These are phyloP conservation scores for Nakazawaea sp. DNA, from an alignment of 805 yeast genomes.

Conservation along the genomic window DNA sequence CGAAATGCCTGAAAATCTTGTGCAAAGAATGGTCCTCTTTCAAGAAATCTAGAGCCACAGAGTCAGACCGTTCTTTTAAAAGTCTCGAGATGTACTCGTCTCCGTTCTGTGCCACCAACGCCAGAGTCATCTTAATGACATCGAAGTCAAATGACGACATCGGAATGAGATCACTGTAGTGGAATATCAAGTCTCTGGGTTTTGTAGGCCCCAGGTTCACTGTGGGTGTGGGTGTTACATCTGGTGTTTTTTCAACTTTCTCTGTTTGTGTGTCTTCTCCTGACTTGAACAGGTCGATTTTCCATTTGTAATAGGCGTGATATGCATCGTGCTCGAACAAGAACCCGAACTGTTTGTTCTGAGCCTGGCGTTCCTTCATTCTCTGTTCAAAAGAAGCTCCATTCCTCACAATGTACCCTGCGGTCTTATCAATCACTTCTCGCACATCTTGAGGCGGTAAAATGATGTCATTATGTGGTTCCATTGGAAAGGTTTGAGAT, in stretches of 20 bases:
- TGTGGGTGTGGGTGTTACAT: background rate
- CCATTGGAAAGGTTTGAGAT: too few relatives aligned
- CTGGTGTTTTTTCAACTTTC: background rate
- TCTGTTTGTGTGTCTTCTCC: conserved; percentile 15
- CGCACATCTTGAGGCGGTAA: conserved; percentile 49
- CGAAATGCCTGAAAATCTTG: conserved; percentile 37
- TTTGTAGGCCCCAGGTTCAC: conserved; percentile 6
- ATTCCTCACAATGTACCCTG: conserved; percentile 59
- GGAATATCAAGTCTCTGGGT: conserved; percentile 24
- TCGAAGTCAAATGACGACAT: conserved; percentile 61
- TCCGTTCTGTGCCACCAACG: conserved; percentile 58
- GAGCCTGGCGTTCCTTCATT: conserved; percentile 37
- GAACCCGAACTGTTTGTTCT: conserved; percentile 57
- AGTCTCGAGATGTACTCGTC: conserved; percentile 33
- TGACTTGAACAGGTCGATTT: conserved; percentile 27
- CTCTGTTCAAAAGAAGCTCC: conserved; percentile 61
- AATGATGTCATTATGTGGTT: conserved; percentile 30
- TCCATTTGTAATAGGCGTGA: conserved; percentile 49
- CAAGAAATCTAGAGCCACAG: conserved; percentile 58
- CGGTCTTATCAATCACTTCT: conserved; percentile 63
- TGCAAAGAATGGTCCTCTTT: conserved; percentile 54
- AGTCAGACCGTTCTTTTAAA: conserved; percentile 23
- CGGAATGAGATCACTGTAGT: conserved; percentile 21
- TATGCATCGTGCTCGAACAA: conserved; percentile 46
- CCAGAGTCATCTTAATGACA: conserved; percentile 66